Evolutionary conservation across 2,329 filamentous ascomycete species (phyloP).

Genomic region (Arthrobotrys iridis): DNA sequence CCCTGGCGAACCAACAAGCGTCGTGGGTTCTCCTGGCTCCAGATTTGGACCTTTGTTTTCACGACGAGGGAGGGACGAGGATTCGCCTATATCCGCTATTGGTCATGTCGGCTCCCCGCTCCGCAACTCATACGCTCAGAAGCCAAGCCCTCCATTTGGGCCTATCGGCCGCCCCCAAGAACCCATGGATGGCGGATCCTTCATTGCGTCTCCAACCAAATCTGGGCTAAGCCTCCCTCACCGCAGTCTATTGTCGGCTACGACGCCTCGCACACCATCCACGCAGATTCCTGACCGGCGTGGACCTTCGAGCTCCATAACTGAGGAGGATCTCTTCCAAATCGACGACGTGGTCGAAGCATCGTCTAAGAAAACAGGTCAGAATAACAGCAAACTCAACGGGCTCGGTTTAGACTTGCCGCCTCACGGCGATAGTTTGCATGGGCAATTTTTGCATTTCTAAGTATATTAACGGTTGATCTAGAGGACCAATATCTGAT

Average conservation of each 20-base stretch:
- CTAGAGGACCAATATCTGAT: constrained; percentile 21
- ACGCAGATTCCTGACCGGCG: constrained; percentile 31
- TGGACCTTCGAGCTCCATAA: constrained; percentile 19
- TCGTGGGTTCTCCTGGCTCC: constrained; percentile 70
- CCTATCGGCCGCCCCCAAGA: constrained; percentile 54
- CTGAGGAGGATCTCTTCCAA: constrained; percentile 43
- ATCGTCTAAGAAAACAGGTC: constrained; percentile 38
- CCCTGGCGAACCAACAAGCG: constrained; percentile 64
- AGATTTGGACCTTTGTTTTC: constrained; percentile 71
- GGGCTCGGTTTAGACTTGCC: constrained; percentile 37
- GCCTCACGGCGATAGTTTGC: constrained; percentile 28
- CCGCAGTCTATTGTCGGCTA: constrained; percentile 22
- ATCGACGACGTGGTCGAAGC: constrained; percentile 48
- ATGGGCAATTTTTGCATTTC: constrained; percentile 49
- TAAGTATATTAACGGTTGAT: constrained; percentile 21
- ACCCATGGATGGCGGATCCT: constrained; percentile 50
- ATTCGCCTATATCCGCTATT: constrained; percentile 64
- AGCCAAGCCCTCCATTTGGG: constrained; percentile 56
- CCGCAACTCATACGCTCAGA: constrained; percentile 67
- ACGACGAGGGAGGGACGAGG: constrained; percentile 66
- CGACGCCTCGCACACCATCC: constrained; percentile 20
- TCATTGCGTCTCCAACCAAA: constrained; percentile 43
- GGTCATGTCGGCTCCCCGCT: constrained; percentile 74
- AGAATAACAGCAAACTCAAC: constrained; percentile 3
- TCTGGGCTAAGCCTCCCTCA: constrained; percentile 9